Percentiles rank a stretch among this genome's conserved stretches.
Evolutionary conservation across 2,329 filamentous ascomycete species (phyloP).

Genomic region (Aspergillus calidoustus): DNA sequence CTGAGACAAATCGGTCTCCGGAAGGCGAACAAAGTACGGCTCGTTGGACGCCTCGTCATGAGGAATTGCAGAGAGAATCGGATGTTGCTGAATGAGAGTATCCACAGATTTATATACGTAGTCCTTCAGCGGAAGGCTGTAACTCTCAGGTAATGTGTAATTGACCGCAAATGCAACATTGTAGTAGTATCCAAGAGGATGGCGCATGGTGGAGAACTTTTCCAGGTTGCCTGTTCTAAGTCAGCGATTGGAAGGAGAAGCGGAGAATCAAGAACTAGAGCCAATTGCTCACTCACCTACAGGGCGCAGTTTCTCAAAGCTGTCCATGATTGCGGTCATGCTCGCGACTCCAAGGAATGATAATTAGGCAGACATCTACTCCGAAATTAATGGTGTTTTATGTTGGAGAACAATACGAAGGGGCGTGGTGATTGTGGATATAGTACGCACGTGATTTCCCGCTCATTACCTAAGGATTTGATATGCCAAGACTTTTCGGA

Average conservation of each 20-base stretch:
- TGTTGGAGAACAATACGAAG: slow-evolving; percentile 2
- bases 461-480: neutral
- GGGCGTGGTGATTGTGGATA: neutral
- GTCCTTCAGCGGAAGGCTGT: slow-evolving; percentile 30
- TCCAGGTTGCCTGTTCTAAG: slow-evolving; percentile 43
- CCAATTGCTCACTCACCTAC: slow-evolving; percentile 31
- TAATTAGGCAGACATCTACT: neutral
- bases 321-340: slow-evolving; percentile 62
- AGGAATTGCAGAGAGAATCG: slow-evolving; percentile 49
- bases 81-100: slow-evolving; percentile 45
- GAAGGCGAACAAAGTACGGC: slow-evolving; percentile 51
- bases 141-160: slow-evolving; percentile 38
- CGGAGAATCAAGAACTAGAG: neutral
- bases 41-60: slow-evolving; percentile 45
- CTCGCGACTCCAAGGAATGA: neutral
- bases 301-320: slow-evolving; percentile 40
- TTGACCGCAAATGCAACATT: slow-evolving; percentile 49
- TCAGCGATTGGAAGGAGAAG: neutral
- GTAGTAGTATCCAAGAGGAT: slow-evolving; percentile 50
- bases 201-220: slow-evolving; percentile 49
- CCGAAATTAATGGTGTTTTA: neutral
- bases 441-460: neutral
- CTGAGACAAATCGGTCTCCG: slow-evolving; percentile 46
- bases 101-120: slow-evolving; percentile 45
- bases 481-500: neutral